Evolutionary conservation across 2,329 filamentous ascomycete genomes (phyloP).

Genomic region (Fusarium buharicum): DNA sequence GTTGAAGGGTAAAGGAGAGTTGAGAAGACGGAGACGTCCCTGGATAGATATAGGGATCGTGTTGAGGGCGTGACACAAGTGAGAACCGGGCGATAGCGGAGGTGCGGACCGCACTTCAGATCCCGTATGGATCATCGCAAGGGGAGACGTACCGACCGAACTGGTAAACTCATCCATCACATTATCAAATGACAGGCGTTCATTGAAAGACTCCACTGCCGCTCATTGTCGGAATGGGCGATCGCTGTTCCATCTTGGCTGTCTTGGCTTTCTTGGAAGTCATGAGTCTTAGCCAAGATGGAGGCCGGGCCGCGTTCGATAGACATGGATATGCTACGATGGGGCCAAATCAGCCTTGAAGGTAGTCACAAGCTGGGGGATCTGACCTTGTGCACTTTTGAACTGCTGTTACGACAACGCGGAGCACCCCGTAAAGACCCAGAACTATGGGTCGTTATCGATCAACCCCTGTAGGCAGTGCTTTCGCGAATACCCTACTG

Average conservation of each 20-base stretch:
- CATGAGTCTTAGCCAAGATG: conserved; percentile 23
- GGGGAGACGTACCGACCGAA: conserved; percentile 9
- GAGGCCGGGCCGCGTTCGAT: conserved; percentile 13
- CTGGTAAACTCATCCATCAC: conserved; percentile 8
- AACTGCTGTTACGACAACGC: conserved; percentile 17
- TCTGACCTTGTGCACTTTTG: background rate
- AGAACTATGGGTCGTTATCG: conserved; percentile 19
- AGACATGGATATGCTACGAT: conserved; percentile 5
- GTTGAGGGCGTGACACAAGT: conserved; percentile 11
- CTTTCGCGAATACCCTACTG: conserved; percentile 20
- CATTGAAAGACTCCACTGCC: conserved; percentile 6
- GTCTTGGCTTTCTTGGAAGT: conserved; percentile 12
- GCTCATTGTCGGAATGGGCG: conserved; percentile 21
- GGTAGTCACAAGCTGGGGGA: conserved; percentile 21
- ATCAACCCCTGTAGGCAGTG: conserved; percentile 2
- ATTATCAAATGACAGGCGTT: conserved; percentile 10
- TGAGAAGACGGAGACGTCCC: background rate
- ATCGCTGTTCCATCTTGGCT: conserved; percentile 30
- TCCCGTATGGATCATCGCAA: conserved; percentile 16
- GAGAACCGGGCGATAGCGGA: conserved; percentile 4
- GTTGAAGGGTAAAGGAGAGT: background rate
- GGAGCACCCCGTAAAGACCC: conserved; percentile 10
- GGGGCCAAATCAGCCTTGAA: background rate
- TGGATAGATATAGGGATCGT: conserved; percentile 23
- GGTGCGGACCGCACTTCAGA: conserved; percentile 26